Conservation (phyloP, 2,329 filamentous ascomycete genomes). For the Claviceps sp. region DNA sequence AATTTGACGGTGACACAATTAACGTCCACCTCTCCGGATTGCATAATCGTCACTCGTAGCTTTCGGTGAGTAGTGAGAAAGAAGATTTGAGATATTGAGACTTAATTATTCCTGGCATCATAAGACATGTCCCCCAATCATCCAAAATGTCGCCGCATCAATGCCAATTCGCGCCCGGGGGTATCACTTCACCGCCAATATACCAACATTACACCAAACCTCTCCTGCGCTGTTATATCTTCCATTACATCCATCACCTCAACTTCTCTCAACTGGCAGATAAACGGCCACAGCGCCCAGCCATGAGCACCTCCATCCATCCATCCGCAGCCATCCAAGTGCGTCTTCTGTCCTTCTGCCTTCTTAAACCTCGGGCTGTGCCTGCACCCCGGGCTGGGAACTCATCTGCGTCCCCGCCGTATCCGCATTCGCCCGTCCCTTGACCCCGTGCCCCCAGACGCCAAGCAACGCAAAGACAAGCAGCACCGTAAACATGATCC, state of each 20-base stretch:
- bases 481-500: conserved; percentile 35
- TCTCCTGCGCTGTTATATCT: neutral
- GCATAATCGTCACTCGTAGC: too few species aligned
- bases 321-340: neutral
- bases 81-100: too few species aligned
- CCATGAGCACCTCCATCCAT: neutral
- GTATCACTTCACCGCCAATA: neutral
- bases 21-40: too few species aligned
- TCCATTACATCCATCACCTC: neutral
- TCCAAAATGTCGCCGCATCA: neutral
- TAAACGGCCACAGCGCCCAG: neutral
- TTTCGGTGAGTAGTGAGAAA: too few species aligned
- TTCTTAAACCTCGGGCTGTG: conserved; percentile 2
- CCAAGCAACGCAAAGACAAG: conserved; percentile 33
- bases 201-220: too few species aligned
- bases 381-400: conserved; percentile 7
- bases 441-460: conserved; percentile 17
- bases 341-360: too few species aligned
- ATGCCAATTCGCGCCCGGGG: neutral
- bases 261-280: neutral
- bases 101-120: too few species aligned
- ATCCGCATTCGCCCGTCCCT: conserved; percentile 17
- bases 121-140: neutral
- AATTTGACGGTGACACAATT: too few species aligned
- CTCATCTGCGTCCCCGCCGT: conserved; percentile 8